Conservation (phyloP, 2,329 filamentous ascomycete species). For the Fusarium sp. region DNA sequence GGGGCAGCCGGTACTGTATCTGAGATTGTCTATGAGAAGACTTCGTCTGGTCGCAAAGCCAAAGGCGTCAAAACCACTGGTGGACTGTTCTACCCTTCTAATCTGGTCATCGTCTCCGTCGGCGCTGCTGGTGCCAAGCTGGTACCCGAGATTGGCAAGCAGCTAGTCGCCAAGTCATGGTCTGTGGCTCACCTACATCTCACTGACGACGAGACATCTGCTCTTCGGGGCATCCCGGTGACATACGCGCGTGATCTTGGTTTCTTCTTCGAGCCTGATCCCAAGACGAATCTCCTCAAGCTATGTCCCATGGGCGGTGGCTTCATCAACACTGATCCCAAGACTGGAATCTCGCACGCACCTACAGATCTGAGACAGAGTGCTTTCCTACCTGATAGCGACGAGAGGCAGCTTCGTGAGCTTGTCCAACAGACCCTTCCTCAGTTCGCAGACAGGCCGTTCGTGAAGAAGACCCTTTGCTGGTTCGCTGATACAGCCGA, state of each 20-base stretch:
- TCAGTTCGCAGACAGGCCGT: constrained; percentile 60
- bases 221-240: constrained; percentile 66
- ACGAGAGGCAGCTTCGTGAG: constrained; percentile 61
- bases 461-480: constrained; percentile 67
- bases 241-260: constrained; percentile 69
- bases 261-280: constrained; percentile 73
- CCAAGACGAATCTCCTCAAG: constrained; percentile 65
- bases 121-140: constrained; percentile 60
- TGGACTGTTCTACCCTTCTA: constrained; percentile 36
- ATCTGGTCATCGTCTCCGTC: constrained; percentile 59
- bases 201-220: constrained; percentile 61
- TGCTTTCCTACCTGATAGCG: constrained; percentile 61
- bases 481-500: constrained; percentile 71
- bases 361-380: constrained; percentile 42
- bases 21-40: constrained; percentile 37
- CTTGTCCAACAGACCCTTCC: constrained; percentile 63
- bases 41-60: background rate
- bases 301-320: constrained; percentile 68
- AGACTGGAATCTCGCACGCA: constrained; percentile 52
- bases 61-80: constrained; percentile 24
- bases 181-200: constrained; percentile 68
- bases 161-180: constrained; percentile 66
- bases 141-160: constrained; percentile 57
- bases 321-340: constrained; percentile 55
- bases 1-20: constrained; percentile 44